A percentile compares a stretch with the other conserved stretches of the same genome.
These are phyloP conservation scores for Tulasnella sp. DNA, from an alignment of 768 basidiomycete genomes.

Conservation along the genomic window DNA sequence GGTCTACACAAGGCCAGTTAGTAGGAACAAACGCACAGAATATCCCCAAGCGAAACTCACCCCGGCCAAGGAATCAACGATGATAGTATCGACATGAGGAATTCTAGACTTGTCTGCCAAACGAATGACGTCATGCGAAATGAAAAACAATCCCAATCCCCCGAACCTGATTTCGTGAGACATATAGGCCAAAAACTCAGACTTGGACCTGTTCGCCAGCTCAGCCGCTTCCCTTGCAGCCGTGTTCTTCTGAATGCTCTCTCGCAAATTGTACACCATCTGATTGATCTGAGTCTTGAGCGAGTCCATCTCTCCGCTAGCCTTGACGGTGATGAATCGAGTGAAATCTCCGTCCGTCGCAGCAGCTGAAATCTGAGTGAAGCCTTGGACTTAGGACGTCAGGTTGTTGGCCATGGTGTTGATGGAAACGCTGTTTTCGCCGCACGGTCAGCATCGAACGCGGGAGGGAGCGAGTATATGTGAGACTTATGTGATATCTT, in stretches of 20 bases:
- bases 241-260: constrained; percentile 97
- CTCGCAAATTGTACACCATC: constrained; percentile 97
- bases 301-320: constrained; percentile 97
- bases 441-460: background rate
- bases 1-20: too few species aligned
- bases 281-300: constrained; percentile 98
- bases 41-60: too few species aligned
- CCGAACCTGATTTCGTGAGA: constrained; percentile 88
- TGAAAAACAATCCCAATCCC: constrained; percentile 32
- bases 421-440: constrained; percentile 68
- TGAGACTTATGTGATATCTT: constrained; percentile 83
- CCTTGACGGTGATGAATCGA: constrained; percentile 98
- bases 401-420: constrained; percentile 96
- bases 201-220: constrained; percentile 93
- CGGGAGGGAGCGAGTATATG: constrained; percentile 29
- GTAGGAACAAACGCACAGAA: too few species aligned
- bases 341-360: constrained; percentile 99
- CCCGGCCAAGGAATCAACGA: too few species aligned
- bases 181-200: constrained; percentile 99
- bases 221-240: constrained; percentile 96
- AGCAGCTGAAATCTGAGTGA: constrained; percentile 96
- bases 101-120: too few species aligned
- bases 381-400: constrained; percentile 96
- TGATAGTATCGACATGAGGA: too few species aligned
- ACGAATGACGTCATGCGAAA: too few species aligned